Conservation (phyloP, 139 green algal genomes). For the Coelastrella sp. region DNA sequence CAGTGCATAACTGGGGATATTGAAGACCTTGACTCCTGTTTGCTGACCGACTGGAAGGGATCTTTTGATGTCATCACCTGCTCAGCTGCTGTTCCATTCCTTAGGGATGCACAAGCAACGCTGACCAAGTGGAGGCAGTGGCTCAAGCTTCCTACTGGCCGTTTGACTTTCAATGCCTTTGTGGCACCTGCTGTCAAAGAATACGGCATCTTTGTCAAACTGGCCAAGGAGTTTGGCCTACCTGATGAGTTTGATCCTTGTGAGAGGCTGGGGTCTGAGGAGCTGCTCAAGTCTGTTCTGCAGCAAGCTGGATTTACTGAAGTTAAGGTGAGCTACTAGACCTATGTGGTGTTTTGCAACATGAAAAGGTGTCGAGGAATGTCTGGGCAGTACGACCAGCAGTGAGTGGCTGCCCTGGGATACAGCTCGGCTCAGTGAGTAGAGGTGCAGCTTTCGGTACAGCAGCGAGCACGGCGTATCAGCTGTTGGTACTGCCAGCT, state of each 20-base stretch:
- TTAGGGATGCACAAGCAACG: neutral
- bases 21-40: neutral
- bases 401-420: too few species aligned
- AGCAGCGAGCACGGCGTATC: too few species aligned
- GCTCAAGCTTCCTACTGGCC: neutral
- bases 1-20: conserved; percentile 1
- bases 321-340: neutral
- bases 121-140: neutral
- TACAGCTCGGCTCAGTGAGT: too few species aligned
- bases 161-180: conserved; percentile 24
- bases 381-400: too few species aligned
- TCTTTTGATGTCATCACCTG: conserved; percentile 24
- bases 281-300: neutral
- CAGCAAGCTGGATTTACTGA: neutral
- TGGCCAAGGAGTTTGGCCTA: neutral
- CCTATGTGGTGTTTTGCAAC: neutral
- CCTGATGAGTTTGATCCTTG: conserved; percentile 12
- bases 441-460: too few species aligned
- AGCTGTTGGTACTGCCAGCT: too few species aligned
- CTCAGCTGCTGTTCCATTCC: conserved; percentile 35
- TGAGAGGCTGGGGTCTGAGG: neutral
- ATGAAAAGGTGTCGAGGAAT: too few species aligned
- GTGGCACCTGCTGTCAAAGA: conserved; percentile 11
- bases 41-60: neutral
- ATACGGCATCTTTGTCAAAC: neutral